A percentile compares a stretch with the other conserved stretches of the same genome.
Evolutionary conservation across 371 early-diverging fungal genomes (phyloP).

Genomic region (Haplosporangium sp.): DNA sequence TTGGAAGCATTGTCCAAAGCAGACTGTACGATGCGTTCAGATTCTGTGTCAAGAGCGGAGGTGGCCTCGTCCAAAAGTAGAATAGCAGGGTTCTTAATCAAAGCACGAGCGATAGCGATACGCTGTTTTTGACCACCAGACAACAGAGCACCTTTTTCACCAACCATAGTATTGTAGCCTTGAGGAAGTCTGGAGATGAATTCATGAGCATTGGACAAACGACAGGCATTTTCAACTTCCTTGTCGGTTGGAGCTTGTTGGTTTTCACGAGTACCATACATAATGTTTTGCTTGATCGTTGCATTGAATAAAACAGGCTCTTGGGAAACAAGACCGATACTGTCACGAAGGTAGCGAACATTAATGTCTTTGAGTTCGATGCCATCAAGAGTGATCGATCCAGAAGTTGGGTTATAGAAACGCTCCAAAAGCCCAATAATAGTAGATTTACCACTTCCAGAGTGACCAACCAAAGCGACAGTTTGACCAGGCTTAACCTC

Average conservation of each 20-base stretch:
- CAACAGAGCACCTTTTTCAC: slow-evolving; percentile 80
- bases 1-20: slow-evolving; percentile 82
- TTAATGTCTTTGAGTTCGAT: slow-evolving; percentile 74
- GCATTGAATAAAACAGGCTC: slow-evolving; percentile 92
- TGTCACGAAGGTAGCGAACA: slow-evolving; percentile 76
- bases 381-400: slow-evolving; percentile 79
- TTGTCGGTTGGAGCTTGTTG: slow-evolving; percentile 55
- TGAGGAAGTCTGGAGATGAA: slow-evolving; percentile 83
- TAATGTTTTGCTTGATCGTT: slow-evolving; percentile 84
- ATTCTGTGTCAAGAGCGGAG: slow-evolving; percentile 88
- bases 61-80: slow-evolving; percentile 97
- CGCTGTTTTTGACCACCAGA: slow-evolving; percentile 92
- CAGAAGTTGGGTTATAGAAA: slow-evolving; percentile 84
- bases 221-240: slow-evolving; percentile 68
- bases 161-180: slow-evolving; percentile 82
- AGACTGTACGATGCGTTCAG: slow-evolving; percentile 89
- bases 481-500: slow-evolving; percentile 79
- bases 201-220: slow-evolving; percentile 79
- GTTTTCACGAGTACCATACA: slow-evolving; percentile 70
- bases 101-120: slow-evolving; percentile 89
- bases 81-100: slow-evolving; percentile 87
- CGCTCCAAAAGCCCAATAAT: slow-evolving; percentile 89
- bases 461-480: slow-evolving; percentile 83
- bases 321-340: slow-evolving; percentile 89
- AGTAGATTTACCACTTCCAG: slow-evolving; percentile 94